Base-by-base conservation (phyloP, 257 asterid species). In the Dorcoceras hygrometricum region DNA sequence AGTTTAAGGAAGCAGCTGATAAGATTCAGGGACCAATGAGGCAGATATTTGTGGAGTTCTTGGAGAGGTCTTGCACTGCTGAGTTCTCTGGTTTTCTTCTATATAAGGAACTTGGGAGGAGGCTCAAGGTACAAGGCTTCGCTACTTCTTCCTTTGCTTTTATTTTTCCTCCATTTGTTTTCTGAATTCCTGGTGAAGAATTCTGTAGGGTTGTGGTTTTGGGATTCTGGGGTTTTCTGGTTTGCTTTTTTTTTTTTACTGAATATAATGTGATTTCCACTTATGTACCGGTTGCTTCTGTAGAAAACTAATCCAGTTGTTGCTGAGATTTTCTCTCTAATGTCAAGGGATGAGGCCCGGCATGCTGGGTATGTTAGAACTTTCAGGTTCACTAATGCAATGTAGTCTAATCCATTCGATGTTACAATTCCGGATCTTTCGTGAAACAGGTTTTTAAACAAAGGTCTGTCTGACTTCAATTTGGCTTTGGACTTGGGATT, bases 1-100 rank as follows among this genome's bases (percentile, higher is more conserved):
- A 86, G 67, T 90, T 90, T 65, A 91, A 87, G 79, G 96, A 91
- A 57, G 96, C 96, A 69, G 98, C 98, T 58, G 96, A 91, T 32
- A 83, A 87, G 74, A 53, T 91, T 19, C 77, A 89, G 76, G 98
- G 92, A 3, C 96, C 95, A 0, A 74, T 91, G 67, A 77, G 96
- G 59, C 86, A 89, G 22, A 89, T 89, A 6, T 89, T 89, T 71
- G 98, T 91, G 22, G 98, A 91, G 74, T 91, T 91, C 80, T 70
- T 91, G 80, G 96, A 91, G 80, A 84, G 96, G 82, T 89, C 95
- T 68, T 91, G 98, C 80, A 91, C 96, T 34, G 95, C 96, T 59
- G 98, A 91, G 81, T 91, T 91, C 86, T 91, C 98, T 43, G 98
- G 96, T 11, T 91, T 91, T 65, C 96, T 89, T 78, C 96, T 91